phyloP scores from a whole-genome alignment of 176 grass and related monocot genomes.

The Oryza nivara region DNA sequence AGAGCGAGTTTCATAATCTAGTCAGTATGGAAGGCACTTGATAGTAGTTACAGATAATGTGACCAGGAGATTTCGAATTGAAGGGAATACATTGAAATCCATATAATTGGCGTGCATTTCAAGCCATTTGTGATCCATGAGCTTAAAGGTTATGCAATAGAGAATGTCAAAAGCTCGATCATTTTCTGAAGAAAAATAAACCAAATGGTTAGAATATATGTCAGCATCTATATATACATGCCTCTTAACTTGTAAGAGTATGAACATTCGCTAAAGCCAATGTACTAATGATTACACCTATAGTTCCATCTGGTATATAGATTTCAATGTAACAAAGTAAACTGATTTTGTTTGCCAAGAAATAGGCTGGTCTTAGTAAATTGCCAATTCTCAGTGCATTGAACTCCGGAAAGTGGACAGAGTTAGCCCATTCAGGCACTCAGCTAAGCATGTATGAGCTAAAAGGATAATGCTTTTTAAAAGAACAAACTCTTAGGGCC shows the following conservation, averaged over 20 bases:
- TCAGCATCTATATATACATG: neutral
- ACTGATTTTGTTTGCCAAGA: neutral
- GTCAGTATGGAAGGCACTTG: constrained; percentile 24
- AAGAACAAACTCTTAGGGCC: neutral
- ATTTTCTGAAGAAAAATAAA: constrained; percentile 70
- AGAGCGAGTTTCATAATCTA: constrained; percentile 19
- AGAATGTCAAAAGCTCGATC: constrained; percentile 87
- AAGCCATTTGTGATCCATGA: constrained; percentile 98
- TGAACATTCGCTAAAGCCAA: neutral
- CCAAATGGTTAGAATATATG: constrained; percentile 15
- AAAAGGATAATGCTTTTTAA: constrained; percentile 16
- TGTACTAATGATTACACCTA: neutral
- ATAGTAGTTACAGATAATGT: neutral
- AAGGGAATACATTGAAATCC: constrained; percentile 88
- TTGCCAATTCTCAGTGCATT: neutral
- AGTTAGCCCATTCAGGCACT: constrained; percentile 5
- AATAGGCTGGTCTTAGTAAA: neutral
- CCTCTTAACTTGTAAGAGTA: neutral
- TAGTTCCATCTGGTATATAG: constrained; percentile 1
- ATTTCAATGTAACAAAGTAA: neutral
- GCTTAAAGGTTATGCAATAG: constrained; percentile 91
- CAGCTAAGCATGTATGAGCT: constrained; percentile 4
- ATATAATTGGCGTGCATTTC: constrained; percentile 90
- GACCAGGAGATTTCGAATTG: neutral
- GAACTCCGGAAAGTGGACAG: neutral